Conservation (phyloP, 345 rosid genomes). For the Sapria himalayana region DNA sequence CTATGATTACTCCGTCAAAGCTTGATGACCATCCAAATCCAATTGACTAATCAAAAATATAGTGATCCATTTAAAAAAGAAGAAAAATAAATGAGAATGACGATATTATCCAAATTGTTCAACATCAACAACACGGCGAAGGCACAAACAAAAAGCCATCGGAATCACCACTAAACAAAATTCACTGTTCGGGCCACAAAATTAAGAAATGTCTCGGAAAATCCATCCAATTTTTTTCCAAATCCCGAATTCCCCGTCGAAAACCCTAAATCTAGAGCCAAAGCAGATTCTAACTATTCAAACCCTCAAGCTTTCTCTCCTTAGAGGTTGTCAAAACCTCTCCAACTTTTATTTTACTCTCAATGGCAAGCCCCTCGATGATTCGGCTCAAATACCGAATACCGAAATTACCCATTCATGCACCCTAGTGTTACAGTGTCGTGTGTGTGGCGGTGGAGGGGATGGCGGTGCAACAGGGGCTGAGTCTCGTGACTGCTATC, state of each 20-base stretch:
- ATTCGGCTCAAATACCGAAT: constrained; percentile 18
- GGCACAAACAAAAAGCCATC: too few species aligned
- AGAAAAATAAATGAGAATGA: too few species aligned
- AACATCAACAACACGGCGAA: too few species aligned
- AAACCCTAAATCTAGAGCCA: constrained; percentile 23
- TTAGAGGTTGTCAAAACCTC: constrained; percentile 11
- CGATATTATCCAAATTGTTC: too few species aligned
- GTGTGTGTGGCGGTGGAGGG: constrained; percentile 75
- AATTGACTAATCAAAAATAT: too few species aligned
- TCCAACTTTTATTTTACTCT: constrained; percentile 29
- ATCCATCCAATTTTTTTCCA: constrained; percentile 20
- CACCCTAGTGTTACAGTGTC: constrained; percentile 29
- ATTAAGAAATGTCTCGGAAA: constrained; percentile 7
- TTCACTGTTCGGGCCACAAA: too few species aligned
- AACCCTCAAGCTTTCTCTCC: constrained; percentile 22
- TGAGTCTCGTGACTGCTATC: constrained; percentile 86
- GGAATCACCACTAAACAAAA: too few species aligned
- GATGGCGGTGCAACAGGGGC: constrained; percentile 99
- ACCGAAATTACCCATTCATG: constrained; percentile 34
- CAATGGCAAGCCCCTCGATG: constrained; percentile 37
- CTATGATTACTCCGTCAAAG: too few species aligned
- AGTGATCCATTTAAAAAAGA: too few species aligned
- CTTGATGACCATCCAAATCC: too few species aligned
- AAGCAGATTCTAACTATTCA: constrained; percentile 20
- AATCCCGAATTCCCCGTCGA: constrained; percentile 13